Conservation (phyloP, 306 rosid genomes). For the Cicer pinnatifidum region DNA sequence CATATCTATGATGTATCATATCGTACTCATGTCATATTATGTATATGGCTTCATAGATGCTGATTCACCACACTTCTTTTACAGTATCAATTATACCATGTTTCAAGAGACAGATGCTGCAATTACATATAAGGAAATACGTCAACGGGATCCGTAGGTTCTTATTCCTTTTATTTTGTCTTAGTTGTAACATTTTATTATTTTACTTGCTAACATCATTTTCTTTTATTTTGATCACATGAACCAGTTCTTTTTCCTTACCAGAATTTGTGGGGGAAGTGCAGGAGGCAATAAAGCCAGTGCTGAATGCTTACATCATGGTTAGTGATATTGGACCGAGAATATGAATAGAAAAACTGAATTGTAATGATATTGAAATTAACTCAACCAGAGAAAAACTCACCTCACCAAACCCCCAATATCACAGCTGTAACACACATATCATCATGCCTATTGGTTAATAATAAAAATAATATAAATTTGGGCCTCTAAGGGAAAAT, state of each 20-base stretch:
- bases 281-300: conserved; percentile 88
- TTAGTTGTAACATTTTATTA: conserved; percentile 26
- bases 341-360: conserved; percentile 2
- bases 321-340: conserved; percentile 42
- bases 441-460: too few relatives aligned
- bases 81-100: conserved; percentile 82
- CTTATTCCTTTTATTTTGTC: conserved; percentile 37
- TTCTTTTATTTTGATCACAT: conserved; percentile 40
- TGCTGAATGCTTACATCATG: conserved; percentile 82
- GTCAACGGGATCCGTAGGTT: conserved; percentile 84
- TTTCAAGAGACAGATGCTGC: conserved; percentile 95
- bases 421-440: too few relatives aligned
- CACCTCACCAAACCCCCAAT: too few relatives aligned
- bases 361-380: background rate
- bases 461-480: too few relatives aligned
- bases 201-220: conserved; percentile 37
- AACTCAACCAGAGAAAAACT: background rate
- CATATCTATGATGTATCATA: background rate
- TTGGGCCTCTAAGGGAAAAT: too few relatives aligned
- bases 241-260: conserved; percentile 71
- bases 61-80: conserved; percentile 42
- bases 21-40: background rate
- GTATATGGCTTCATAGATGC: conserved; percentile 14
- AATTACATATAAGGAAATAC: conserved; percentile 83
- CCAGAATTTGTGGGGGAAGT: conserved; percentile 84